These are phyloP conservation scores for Coriaria nepalensis DNA, from an alignment of 306 rosid genomes.

Conservation along the genomic window DNA sequence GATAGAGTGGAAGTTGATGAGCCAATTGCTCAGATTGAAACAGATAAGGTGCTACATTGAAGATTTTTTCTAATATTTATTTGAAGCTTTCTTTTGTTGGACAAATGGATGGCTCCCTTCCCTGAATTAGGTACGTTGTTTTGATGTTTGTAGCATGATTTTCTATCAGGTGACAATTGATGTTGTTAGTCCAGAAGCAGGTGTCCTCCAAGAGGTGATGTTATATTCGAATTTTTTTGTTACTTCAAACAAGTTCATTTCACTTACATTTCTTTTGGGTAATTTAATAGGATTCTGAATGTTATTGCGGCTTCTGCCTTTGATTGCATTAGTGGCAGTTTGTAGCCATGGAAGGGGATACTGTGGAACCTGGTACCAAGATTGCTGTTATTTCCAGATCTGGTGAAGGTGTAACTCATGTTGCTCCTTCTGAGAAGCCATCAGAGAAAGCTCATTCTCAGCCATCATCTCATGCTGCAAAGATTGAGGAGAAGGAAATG, in stretches of 20 bases:
- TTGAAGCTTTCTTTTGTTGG: constrained; percentile 9
- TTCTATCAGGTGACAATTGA: constrained; percentile 64
- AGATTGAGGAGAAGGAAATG: constrained; percentile 33
- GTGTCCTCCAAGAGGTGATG: constrained; percentile 56
- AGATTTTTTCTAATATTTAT: constrained; percentile 12
- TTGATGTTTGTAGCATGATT: constrained; percentile 2
- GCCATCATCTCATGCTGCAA: constrained; percentile 26
- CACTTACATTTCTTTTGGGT: neutral
- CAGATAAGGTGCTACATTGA: constrained; percentile 51
- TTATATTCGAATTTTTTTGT: neutral
- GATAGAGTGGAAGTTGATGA: constrained; percentile 65
- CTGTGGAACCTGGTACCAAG: constrained; percentile 75
- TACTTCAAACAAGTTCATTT: constrained; percentile 1
- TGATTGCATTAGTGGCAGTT: constrained; percentile 29
- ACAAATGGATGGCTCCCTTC: constrained; percentile 1
- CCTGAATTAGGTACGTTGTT: constrained; percentile 2
- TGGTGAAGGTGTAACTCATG: constrained; percentile 58
- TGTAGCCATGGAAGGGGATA: constrained; percentile 75
- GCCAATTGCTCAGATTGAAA: constrained; percentile 76
- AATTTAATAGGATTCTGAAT: constrained; percentile 3
- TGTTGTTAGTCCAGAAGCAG: constrained; percentile 71
- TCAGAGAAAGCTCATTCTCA: constrained; percentile 33
- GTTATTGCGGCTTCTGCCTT: constrained; percentile 6
- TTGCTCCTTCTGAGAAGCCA: constrained; percentile 49
- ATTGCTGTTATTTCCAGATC: constrained; percentile 76